Percentiles rank a stretch among this genome's conserved stretches.
Conservation (phyloP, 73 alveolate genomes). For the Paramecium caudatum region DNA sequence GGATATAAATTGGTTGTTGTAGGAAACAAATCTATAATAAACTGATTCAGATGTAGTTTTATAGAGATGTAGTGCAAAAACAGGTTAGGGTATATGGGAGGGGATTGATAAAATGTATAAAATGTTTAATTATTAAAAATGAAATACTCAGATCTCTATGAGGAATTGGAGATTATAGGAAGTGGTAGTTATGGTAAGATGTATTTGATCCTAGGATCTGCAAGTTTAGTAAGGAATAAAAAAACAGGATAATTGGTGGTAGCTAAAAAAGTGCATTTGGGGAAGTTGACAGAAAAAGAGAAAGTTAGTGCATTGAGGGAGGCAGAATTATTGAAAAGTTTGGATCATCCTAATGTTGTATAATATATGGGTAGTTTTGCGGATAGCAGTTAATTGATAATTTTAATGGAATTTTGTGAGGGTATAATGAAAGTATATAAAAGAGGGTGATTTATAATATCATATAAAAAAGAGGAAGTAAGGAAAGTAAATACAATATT, state of each 20-base stretch:
- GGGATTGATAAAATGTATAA: background rate
- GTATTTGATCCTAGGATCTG: slow-evolving; percentile 78
- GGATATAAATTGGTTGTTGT: too few species aligned
- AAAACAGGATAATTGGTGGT: slow-evolving; percentile 73
- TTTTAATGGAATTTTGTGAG: slow-evolving; percentile 94
- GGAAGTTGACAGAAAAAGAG: slow-evolving; percentile 81
- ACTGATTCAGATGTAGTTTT: background rate
- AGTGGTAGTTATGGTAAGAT: slow-evolving; percentile 84
- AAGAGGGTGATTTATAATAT: slow-evolving; percentile 85
- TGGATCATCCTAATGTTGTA: slow-evolving; percentile 94
- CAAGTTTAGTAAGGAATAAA: slow-evolving; percentile 78
- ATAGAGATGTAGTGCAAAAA: background rate
- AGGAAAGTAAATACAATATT: slow-evolving; percentile 76
- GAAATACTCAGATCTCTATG: slow-evolving; percentile 30
- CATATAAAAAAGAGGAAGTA: slow-evolving; percentile 83
- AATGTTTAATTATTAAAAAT: background rate
- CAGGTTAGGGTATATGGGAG: background rate
- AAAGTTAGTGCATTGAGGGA: slow-evolving; percentile 82
- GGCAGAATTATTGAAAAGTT: slow-evolving; percentile 81
- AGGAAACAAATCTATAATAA: background rate
- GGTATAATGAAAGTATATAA: slow-evolving; percentile 49
- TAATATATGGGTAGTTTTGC: slow-evolving; percentile 91
- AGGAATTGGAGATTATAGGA: slow-evolving; percentile 79
- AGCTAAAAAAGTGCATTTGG: slow-evolving; percentile 88
- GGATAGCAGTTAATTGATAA: slow-evolving; percentile 84